Evolutionary conservation across 371 early-diverging fungal species (phyloP).

Genomic region (Fennellomyces sp.): DNA sequence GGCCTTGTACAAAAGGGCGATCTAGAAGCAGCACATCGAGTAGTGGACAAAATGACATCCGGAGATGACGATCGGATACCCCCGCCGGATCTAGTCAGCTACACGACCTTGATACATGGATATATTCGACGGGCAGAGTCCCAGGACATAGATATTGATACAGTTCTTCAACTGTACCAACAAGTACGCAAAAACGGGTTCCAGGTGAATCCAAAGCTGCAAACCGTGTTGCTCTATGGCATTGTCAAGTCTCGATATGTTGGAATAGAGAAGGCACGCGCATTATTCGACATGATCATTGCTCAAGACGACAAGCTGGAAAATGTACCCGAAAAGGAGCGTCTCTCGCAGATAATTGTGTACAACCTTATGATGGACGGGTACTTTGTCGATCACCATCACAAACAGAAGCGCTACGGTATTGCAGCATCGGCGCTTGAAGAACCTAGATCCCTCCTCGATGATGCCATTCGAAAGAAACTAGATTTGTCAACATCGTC

Average conservation of each 20-base stretch:
- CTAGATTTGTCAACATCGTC: slow-evolving; percentile 28
- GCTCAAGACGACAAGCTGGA: slow-evolving; percentile 7
- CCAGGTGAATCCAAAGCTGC: slow-evolving; percentile 22
- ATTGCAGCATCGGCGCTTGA: slow-evolving; percentile 6
- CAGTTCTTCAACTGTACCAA: slow-evolving; percentile 23
- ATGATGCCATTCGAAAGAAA: slow-evolving; percentile 23
- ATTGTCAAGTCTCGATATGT: slow-evolving; percentile 19
- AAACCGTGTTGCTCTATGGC: slow-evolving; percentile 33
- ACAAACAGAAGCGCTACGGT: slow-evolving; percentile 6
- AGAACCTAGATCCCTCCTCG: slow-evolving; percentile 23
- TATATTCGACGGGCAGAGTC: slow-evolving; percentile 19
- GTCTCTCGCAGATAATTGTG: slow-evolving; percentile 15
- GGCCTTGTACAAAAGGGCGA: slow-evolving; percentile 28
- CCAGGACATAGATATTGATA: slow-evolving; percentile 8
- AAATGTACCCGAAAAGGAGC: background rate
- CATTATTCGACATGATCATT: slow-evolving; percentile 25
- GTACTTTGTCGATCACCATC: slow-evolving; percentile 36
- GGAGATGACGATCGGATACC: slow-evolving; percentile 25
- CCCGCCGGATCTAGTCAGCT: slow-evolving; percentile 42
- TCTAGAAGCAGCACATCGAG: slow-evolving; percentile 23
- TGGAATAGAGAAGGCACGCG: slow-evolving; percentile 5
- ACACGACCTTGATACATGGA: slow-evolving; percentile 42
- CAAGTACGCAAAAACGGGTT: slow-evolving; percentile 21
- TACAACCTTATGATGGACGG: slow-evolving; percentile 53
- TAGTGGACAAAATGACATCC: slow-evolving; percentile 28